These are phyloP conservation scores for Rhodotorula sp. DNA, from an alignment of 1,284 basidiomycete genomes.

Conservation along the genomic window DNA sequence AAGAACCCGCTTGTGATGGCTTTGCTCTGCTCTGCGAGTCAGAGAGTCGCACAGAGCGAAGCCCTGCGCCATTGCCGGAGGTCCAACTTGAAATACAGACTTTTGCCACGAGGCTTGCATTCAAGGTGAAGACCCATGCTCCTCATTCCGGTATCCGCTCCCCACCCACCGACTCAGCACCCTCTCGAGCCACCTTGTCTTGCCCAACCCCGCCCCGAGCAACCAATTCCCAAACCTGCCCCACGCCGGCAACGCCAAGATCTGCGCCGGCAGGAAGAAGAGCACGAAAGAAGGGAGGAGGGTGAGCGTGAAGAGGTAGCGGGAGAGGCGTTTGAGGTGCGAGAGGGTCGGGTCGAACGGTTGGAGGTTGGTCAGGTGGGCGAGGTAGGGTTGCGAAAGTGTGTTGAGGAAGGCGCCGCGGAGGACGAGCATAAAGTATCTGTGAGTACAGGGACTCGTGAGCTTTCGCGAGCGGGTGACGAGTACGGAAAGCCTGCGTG, in stretches of 20 bases:
- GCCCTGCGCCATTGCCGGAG: too few species aligned
- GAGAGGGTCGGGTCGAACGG: conserved; percentile 15
- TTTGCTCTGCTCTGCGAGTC: too few species aligned
- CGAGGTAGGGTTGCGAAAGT: conserved; percentile 28
- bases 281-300: conserved; percentile 24
- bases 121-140: background rate
- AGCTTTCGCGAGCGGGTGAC: background rate
- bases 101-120: too few species aligned
- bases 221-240: background rate
- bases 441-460: background rate
- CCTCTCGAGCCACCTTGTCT: conserved; percentile 2
- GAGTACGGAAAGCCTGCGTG: too few species aligned
- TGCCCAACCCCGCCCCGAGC: background rate
- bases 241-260: background rate
- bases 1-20: too few species aligned
- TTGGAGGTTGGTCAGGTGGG: conserved; percentile 22
- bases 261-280: conserved; percentile 4
- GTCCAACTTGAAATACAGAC: too few species aligned
- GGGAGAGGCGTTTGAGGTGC: conserved; percentile 1
- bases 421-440: conserved; percentile 22
- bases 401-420: conserved; percentile 32
- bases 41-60: too few species aligned
- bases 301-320: conserved; percentile 4
- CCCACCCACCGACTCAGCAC: conserved; percentile 5
- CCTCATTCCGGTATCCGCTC: conserved; percentile 25